phyloP scores from a whole-genome alignment of 768 basidiomycete genomes.

The Lactarius trivialis region DNA sequence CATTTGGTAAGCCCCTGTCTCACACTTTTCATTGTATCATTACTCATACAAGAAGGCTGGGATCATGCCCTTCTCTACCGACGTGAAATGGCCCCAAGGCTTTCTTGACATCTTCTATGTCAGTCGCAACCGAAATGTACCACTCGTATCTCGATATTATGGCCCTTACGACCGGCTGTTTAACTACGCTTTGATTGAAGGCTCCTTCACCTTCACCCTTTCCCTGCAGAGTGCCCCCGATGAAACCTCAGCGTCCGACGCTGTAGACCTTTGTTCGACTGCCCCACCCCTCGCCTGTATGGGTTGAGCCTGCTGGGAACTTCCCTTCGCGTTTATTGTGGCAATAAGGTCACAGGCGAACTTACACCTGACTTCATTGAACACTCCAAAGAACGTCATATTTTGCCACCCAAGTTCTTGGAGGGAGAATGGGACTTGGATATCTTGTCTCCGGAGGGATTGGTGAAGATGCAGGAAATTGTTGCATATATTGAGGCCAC shows the following conservation, averaged over 20 bases:
- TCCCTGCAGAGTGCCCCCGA: not conserved
- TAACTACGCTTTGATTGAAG: not conserved
- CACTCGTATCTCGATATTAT: not conserved
- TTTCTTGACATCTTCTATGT: not conserved
- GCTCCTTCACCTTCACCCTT: not conserved
- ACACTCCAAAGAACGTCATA: not conserved
- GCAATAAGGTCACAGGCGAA: not conserved
- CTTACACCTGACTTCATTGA: not conserved
- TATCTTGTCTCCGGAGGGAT: constrained; percentile 4
- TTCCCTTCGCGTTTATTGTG: constrained; percentile 1
- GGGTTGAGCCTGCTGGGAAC: constrained; percentile 5
- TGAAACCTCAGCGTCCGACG: not conserved
- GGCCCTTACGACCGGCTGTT: constrained; percentile 2
- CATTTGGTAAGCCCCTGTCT: no score
- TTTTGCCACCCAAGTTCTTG: not conserved
- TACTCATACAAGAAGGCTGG: constrained; percentile 3
- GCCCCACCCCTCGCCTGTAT: constrained; percentile 1
- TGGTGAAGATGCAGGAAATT: constrained; percentile 1
- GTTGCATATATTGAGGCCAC: not conserved
- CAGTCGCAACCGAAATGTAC: not conserved
- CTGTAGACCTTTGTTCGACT: not conserved
- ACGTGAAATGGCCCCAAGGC: not conserved
- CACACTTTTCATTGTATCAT: no score
- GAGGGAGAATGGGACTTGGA: constrained; percentile 1
- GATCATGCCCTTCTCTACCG: constrained; percentile 4